Conservation (phyloP, 1,139 yeast species). For the Saccharomycopsis crataegensis region DNA sequence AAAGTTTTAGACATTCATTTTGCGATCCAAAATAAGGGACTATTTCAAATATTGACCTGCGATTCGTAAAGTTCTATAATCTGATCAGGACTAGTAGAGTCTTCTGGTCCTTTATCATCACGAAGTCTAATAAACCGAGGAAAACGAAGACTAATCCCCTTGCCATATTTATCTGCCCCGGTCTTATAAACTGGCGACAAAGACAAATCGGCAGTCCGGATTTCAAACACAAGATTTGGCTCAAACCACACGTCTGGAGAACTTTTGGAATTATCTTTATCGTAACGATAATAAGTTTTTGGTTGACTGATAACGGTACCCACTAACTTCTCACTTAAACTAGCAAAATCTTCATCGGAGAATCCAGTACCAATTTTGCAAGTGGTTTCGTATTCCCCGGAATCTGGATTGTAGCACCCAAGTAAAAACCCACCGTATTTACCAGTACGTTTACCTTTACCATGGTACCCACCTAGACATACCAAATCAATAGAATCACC, state of each 20-base stretch:
- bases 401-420: slow-evolving; percentile 83
- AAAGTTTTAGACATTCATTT: neutral
- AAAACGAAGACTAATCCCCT: slow-evolving; percentile 85
- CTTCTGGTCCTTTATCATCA: slow-evolving; percentile 83
- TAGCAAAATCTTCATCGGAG: slow-evolving; percentile 71
- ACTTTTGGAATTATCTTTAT: slow-evolving; percentile 48
- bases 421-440: slow-evolving; percentile 88
- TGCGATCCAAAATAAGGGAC: neutral
- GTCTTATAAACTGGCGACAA: slow-evolving; percentile 91
- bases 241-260: slow-evolving; percentile 96
- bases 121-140: slow-evolving; percentile 83
- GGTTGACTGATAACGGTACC: slow-evolving; percentile 66
- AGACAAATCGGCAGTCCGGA: slow-evolving; percentile 88
- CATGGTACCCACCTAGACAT: slow-evolving; percentile 90
- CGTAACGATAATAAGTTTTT: slow-evolving; percentile 64
- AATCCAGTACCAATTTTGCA: slow-evolving; percentile 98
- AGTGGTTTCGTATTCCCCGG: slow-evolving; percentile 89
- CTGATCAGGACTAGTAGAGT: slow-evolving; percentile 84
- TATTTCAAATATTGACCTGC: slow-evolving; percentile 41
- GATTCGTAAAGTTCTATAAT: slow-evolving; percentile 83
- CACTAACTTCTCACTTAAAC: slow-evolving; percentile 51
- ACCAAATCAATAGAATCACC: slow-evolving; percentile 95
- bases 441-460: slow-evolving; percentile 92
- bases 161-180: slow-evolving; percentile 67
- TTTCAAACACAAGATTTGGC: slow-evolving; percentile 82